These are phyloP conservation scores for Pseudonitzschia delicatissima DNA, from an alignment of 108 stramenopile species.

Conservation along the genomic window DNA sequence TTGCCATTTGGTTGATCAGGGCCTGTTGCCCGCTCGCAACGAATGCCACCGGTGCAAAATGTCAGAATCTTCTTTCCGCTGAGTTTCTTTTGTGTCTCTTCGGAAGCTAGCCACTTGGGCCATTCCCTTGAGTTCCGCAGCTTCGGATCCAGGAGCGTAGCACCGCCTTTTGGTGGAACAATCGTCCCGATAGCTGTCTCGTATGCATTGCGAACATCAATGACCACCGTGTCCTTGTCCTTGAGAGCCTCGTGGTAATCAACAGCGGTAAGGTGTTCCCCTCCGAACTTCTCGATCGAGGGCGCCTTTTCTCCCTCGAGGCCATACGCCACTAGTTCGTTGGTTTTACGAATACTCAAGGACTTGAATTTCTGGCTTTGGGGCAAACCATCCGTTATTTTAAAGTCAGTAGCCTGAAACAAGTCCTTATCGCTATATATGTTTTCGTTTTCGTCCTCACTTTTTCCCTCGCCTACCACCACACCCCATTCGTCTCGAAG, in stretches of 20 bases:
- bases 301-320: constrained; percentile 61
- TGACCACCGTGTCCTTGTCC: constrained; percentile 69
- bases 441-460: no score
- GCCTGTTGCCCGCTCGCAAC: constrained; percentile 81
- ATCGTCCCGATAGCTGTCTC: constrained; percentile 70
- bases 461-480: neutral
- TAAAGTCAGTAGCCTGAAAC: constrained; percentile 74
- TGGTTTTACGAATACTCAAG: constrained; percentile 50
- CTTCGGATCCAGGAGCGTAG: constrained; percentile 67
- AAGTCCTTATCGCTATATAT: neutral
- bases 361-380: constrained; percentile 50
- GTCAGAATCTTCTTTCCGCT: constrained; percentile 72
- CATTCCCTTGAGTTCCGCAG: constrained; percentile 73
- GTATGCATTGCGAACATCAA: constrained; percentile 83
- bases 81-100: constrained; percentile 58
- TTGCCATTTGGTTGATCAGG: constrained; percentile 62
- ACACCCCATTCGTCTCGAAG: constrained; percentile 41
- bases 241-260: constrained; percentile 73
- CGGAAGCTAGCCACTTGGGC: constrained; percentile 65
- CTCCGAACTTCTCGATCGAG: constrained; percentile 46
- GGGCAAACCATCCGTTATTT: constrained; percentile 67
- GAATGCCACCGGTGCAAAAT: constrained; percentile 71
- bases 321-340: constrained; percentile 80
- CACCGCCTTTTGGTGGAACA: constrained; percentile 60
- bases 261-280: constrained; percentile 67